Conservation (phyloP, 2,329 filamentous ascomycete species). For the Alternaria angustiovoidea region DNA sequence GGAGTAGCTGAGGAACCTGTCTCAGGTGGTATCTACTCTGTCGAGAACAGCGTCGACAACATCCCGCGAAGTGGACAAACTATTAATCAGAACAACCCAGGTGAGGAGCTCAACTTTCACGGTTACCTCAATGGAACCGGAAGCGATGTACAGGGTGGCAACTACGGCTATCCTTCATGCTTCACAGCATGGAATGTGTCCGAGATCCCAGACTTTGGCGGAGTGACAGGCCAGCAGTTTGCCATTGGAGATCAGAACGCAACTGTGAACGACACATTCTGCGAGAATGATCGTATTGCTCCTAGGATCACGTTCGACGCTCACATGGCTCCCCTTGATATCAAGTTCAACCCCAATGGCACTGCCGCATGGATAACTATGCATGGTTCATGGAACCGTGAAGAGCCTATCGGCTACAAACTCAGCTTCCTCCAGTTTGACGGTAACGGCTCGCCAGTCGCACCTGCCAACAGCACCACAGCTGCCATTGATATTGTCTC, state of each 20-base stretch:
- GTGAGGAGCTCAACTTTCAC: slow-evolving; percentile 77
- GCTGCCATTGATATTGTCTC: slow-evolving; percentile 63
- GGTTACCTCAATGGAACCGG: slow-evolving; percentile 65
- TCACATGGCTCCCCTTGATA: slow-evolving; percentile 75
- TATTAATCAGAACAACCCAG: slow-evolving; percentile 73
- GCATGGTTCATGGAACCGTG: slow-evolving; percentile 72
- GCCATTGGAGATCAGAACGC: slow-evolving; percentile 56
- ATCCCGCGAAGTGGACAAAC: slow-evolving; percentile 66
- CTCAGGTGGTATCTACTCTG: slow-evolving; percentile 61
- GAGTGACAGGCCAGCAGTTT: slow-evolving; percentile 60
- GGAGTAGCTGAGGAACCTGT: slow-evolving; percentile 70
- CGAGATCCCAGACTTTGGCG: slow-evolving; percentile 57
- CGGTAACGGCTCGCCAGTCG: slow-evolving; percentile 56
- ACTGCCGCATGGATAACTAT: slow-evolving; percentile 71
- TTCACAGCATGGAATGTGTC: slow-evolving; percentile 70
- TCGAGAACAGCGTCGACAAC: slow-evolving; percentile 76
- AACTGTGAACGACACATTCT: slow-evolving; percentile 59
- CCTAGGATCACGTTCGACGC: slow-evolving; percentile 68
- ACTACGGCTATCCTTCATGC: slow-evolving; percentile 77
- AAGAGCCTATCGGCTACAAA: slow-evolving; percentile 60
- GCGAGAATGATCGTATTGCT: slow-evolving; percentile 50
- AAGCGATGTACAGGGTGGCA: slow-evolving; percentile 56
- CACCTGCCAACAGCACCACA: slow-evolving; percentile 55
- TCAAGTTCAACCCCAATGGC: slow-evolving; percentile 69
- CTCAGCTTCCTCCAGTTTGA: slow-evolving; percentile 58